phyloP scores from a whole-genome alignment of 2,329 filamentous ascomycete species.

The Alternaria ventricosa region DNA sequence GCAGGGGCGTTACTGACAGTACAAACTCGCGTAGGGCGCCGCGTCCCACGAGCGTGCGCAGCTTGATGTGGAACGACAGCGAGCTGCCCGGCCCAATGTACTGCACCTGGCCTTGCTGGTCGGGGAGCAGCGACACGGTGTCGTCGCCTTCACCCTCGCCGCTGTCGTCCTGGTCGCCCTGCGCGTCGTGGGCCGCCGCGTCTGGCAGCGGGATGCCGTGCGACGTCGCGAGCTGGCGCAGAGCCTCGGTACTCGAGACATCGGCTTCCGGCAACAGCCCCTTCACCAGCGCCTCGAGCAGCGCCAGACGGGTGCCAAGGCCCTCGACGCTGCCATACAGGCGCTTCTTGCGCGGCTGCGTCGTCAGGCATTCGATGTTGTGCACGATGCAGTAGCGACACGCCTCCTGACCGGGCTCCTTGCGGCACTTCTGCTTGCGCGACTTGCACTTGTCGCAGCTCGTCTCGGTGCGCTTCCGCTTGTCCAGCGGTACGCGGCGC shows the following conservation, averaged over 20 bases:
- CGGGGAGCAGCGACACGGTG: slow-evolving; percentile 46
- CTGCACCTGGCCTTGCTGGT: slow-evolving; percentile 54
- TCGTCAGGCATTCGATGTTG: slow-evolving; percentile 53
- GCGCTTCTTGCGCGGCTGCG: slow-evolving; percentile 54
- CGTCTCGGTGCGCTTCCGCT: slow-evolving; percentile 55
- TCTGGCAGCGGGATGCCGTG: slow-evolving; percentile 51
- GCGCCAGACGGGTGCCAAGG: slow-evolving; percentile 48
- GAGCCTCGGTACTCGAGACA: slow-evolving; percentile 50
- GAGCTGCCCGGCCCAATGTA: slow-evolving; percentile 54
- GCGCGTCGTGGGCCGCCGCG: slow-evolving; percentile 20
- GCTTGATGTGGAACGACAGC: slow-evolving; percentile 52
- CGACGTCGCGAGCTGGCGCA: slow-evolving; percentile 49
- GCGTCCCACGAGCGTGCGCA: slow-evolving; percentile 48
- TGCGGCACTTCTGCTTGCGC: slow-evolving; percentile 56
- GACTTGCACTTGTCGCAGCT: slow-evolving; percentile 57
- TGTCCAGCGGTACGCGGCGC: slow-evolving; percentile 52
- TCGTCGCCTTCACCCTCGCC: slow-evolving; percentile 44
- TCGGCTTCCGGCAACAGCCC: slow-evolving; percentile 54
- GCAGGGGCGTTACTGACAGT: slow-evolving; percentile 19
- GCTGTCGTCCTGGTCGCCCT: slow-evolving; percentile 21
- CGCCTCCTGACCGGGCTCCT: slow-evolving; percentile 46
- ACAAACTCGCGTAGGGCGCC: slow-evolving; percentile 45
- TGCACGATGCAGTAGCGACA: slow-evolving; percentile 54
- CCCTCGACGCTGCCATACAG: slow-evolving; percentile 54
- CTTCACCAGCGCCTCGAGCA: slow-evolving; percentile 55